Base-by-base conservation (phyloP, 2,329 filamentous ascomycete species). In the Arthrobotrys pseudoclavata region DNA sequence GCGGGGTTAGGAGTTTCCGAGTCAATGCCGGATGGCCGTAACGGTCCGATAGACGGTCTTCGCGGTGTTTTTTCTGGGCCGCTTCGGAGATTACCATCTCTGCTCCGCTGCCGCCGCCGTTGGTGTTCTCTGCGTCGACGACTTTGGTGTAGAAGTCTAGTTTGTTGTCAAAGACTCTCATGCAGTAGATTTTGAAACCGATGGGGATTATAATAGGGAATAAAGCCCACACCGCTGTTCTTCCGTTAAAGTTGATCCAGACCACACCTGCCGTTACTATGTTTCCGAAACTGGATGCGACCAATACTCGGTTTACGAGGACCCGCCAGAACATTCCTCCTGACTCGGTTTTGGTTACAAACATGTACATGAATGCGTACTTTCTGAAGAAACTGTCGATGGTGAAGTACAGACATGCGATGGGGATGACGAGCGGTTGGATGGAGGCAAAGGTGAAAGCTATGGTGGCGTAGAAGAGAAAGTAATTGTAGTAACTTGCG, bases 401-500 rank as follows among this genome's bases (percentile, higher is more conserved):
- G 63, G 86, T 85, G 83, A 98, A 98, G 86, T 97, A 99, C 31
- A 97, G 85, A 0, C 94, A 94, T 0, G 92, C 93, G 45, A 96
- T 92, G 0, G 92, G 90, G 6, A 99, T 87, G 1, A 96, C 91
- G 24, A 98, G 87, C 0, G 96, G 96, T 84, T 98, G 96, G 64
- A 98, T 87, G 1, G 90, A 89, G 1, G 91, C 90, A 82, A 96
- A 97, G 81, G 91, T 93, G 15, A 99, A 86, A 0, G 93, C 91
- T 34, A 98, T 92, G 0, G 95, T 97, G 24, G 92, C 87, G 85
- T 98, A 99, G 85, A 93, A 99, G 31, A 98, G 86, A 84, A 97
- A 97, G 84, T 97, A 98, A 84, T 97, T 98, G 87, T 97, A 99
- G 85, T 98, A 98, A 81, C 90, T 93, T 74, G 96, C 93, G 82